phyloP scores from a whole-genome alignment of 495 filamentous ascomycete genomes.

The Glonium stellatum region DNA sequence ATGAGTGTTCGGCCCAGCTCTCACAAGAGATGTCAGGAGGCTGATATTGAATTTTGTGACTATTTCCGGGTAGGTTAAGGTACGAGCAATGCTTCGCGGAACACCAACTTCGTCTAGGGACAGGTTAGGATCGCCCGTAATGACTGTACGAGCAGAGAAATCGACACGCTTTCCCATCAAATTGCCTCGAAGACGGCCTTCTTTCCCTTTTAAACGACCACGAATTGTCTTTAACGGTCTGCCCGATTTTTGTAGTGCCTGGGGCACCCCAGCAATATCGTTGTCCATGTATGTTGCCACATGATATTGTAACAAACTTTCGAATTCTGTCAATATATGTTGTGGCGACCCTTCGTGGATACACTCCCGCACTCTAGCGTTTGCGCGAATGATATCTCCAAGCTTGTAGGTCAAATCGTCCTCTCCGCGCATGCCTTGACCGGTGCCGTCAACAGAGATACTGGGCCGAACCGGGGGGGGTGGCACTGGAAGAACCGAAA shows the following conservation, averaged over 20 bases:
- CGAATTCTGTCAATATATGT: constrained; percentile 84
- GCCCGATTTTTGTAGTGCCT: constrained; percentile 93
- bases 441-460: constrained; percentile 87
- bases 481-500: constrained; percentile 90
- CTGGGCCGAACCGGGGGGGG: constrained; percentile 92
- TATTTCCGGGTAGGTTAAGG: constrained; percentile 90
- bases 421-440: constrained; percentile 81
- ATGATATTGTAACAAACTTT: constrained; percentile 90
- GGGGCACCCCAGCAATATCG: constrained; percentile 91
- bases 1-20: constrained; percentile 88
- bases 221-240: constrained; percentile 93
- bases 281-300: constrained; percentile 99
- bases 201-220: constrained; percentile 94
- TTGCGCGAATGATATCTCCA: constrained; percentile 95
- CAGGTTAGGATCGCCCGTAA: constrained; percentile 94
- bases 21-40: constrained; percentile 78
- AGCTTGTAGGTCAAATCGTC: constrained; percentile 99
- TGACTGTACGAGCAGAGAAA: constrained; percentile 98
- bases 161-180: constrained; percentile 99
- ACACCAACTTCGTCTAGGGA: constrained; percentile 96
- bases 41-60: constrained; percentile 97
- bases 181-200: constrained; percentile 93
- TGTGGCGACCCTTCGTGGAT: constrained; percentile 81
- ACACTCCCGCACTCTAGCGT: constrained; percentile 83
- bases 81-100: constrained; percentile 78